Evolutionary conservation across 345 rosid species (phyloP).

Genomic region (Orychophragmus violaceus): DNA sequence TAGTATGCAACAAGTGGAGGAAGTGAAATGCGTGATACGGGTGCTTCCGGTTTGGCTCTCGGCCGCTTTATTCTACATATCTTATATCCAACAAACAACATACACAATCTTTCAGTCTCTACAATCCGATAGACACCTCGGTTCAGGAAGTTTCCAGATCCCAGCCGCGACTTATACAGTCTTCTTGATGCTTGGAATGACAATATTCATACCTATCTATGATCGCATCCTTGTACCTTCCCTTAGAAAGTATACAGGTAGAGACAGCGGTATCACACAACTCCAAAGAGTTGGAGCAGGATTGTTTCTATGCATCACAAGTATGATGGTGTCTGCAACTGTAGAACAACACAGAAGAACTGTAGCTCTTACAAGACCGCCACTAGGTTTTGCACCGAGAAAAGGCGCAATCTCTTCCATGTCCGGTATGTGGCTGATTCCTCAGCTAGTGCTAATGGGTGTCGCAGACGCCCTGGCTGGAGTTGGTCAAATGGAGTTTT

Average conservation of each 20-base stretch:
- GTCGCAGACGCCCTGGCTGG: conserved; percentile 26
- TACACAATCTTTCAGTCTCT: conserved; percentile 56
- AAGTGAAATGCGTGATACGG: conserved; percentile 51
- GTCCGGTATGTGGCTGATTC: conserved; percentile 35
- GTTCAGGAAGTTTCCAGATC: conserved; percentile 37
- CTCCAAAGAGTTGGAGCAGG: conserved; percentile 41
- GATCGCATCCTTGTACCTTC: conserved; percentile 44
- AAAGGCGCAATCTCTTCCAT: conserved; percentile 35
- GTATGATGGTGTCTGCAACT: conserved; percentile 31
- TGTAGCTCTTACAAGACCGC: conserved; percentile 25
- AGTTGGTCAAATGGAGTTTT: conserved; percentile 36
- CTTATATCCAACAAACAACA: conserved; percentile 47
- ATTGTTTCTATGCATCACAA: conserved; percentile 28
- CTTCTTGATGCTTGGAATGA: conserved; percentile 48
- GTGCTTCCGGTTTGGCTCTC: conserved; percentile 60
- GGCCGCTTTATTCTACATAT: conserved; percentile 36
- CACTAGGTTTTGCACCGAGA: conserved; percentile 27
- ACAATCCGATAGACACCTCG: conserved; percentile 44
- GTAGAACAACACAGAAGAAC: conserved; percentile 31
- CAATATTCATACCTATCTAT: conserved; percentile 48
- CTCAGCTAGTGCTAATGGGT: conserved; percentile 35
- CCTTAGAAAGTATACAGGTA: conserved; percentile 36
- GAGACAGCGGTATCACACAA: conserved; percentile 41
- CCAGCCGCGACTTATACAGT: conserved; percentile 51
- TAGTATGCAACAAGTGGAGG: conserved; percentile 65